Base-by-base conservation (phyloP, 805 yeast genomes). In the Clavispora santaluciae region DNA sequence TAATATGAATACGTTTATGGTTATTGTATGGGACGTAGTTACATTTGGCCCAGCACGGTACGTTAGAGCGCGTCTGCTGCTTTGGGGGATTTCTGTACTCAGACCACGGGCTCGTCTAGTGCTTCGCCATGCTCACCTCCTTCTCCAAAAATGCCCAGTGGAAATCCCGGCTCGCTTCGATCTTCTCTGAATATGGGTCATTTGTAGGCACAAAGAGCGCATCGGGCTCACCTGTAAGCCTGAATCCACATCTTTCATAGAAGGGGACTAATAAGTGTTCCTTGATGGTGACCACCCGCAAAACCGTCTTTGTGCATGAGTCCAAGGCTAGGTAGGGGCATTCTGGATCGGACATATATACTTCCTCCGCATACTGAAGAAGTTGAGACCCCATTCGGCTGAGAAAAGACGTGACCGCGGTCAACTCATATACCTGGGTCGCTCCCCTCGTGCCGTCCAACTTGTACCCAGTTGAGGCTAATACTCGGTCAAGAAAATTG, bases 331-430 rank as follows among this genome's bases (percentile, higher is more conserved):
- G 53, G 56, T 8, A 48, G 36, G 28, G 45, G 13, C 23, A 23
- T 7, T 38, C 26, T 9, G 48, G 26, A n/a, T 50, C 33, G n/a
- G 38, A 35, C 16, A 63, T 28, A 18, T 45, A 50, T 10, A 39
- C 46, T 4, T 43, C 39, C 7, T 56, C 46, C n/a, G 54, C 43
- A 20, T 47, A 59, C 4, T 63, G 57, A 0, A 67, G 44, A 10
- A 63, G 39, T 4, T 41, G 39, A 1, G 70, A 53, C 4, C 70
- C 74, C 10, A 63, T 39, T n/a, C 57, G 54, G 16, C 73, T 71
- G 49, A 67, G 61, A 42, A 73, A 76, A 0, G 84, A 75, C 0
- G 81, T 71, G 44, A 74, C 72, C 6, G 73, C 74, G 0, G 84
- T 77, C 9, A 79, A 39, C 47, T 75, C 81, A 33, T 59, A 55